phyloP scores from a whole-genome alignment of 2,329 filamentous ascomycete genomes.

The Nannizziopsis barbatae region DNA sequence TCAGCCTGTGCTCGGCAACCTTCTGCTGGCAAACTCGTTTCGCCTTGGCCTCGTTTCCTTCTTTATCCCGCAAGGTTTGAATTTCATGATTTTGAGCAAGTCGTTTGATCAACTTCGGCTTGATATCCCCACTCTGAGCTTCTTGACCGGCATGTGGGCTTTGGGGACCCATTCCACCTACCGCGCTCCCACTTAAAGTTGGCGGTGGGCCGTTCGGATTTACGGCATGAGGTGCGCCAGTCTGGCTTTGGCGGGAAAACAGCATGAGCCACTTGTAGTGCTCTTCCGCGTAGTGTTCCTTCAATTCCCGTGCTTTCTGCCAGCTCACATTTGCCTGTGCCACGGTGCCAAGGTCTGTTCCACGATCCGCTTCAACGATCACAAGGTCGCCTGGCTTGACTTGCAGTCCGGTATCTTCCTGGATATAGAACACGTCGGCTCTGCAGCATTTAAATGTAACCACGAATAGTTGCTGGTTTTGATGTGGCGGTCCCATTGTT shows the following conservation, averaged over 20 bases:
- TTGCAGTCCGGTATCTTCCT: constrained; percentile 84
- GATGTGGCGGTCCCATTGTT: constrained; percentile 28
- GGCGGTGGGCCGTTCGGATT: constrained; percentile 44
- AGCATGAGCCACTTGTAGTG: constrained; percentile 99
- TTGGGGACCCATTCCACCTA: constrained; percentile 67
- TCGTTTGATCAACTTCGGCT: constrained; percentile 93
- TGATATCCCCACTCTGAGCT: constrained; percentile 61
- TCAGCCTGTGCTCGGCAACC: constrained; percentile 82
- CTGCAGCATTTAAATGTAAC: constrained; percentile 94
- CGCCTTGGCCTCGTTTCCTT: constrained; percentile 93
- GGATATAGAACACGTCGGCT: constrained; percentile 93
- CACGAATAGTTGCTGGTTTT: constrained; percentile 55
- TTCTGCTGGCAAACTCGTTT: constrained; percentile 96
- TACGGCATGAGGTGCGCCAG: constrained; percentile 32
- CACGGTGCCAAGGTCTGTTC: constrained; percentile 88
- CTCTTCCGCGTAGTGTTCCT: constrained; percentile 84
- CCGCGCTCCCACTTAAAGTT: constrained; percentile 54
- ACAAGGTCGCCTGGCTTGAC: constrained; percentile 88
- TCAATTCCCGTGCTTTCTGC: constrained; percentile 75
- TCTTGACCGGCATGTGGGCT: constrained; percentile 64
- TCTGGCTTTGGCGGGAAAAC: constrained; percentile 69
- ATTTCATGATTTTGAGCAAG: constrained; percentile 88
- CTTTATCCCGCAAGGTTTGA: constrained; percentile 78
- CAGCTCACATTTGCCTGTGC: constrained; percentile 78
- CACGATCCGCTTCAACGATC: constrained; percentile 93